Evolutionary conservation across 345 rosid genomes (phyloP).

Genomic region (Bretschneidera sinensis): DNA sequence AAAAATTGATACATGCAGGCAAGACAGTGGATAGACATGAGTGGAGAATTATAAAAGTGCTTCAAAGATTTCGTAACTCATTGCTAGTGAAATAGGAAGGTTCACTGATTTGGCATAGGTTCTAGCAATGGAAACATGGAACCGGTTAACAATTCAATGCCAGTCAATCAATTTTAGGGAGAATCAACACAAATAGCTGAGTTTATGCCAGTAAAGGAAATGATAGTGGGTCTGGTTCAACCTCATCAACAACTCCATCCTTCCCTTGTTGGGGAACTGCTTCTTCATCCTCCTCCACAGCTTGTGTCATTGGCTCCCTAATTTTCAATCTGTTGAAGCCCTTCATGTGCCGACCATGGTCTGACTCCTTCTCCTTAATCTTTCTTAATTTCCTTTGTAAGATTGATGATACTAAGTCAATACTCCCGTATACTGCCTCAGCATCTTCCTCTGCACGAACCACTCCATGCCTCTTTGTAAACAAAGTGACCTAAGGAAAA

Average conservation of each 20-base stretch:
- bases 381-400: constrained; percentile 83
- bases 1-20: too few species aligned
- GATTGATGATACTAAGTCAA: constrained; percentile 77
- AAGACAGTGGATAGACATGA: too few species aligned
- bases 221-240: too few species aligned
- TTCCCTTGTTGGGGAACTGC: constrained; percentile 31
- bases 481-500: constrained; percentile 64
- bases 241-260: constrained; percentile 55
- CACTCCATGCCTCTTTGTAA: constrained; percentile 89
- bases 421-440: constrained; percentile 68
- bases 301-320: constrained; percentile 46
- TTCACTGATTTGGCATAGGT: too few species aligned
- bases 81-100: too few species aligned
- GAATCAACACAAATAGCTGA: too few species aligned
- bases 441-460: constrained; percentile 91
- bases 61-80: too few species aligned
- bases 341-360: constrained; percentile 91
- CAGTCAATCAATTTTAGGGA: too few species aligned
- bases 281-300: constrained; percentile 28
- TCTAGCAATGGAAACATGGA: too few species aligned
- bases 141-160: too few species aligned
- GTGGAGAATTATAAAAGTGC: too few species aligned
- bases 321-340: constrained; percentile 59
- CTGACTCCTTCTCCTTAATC: constrained; percentile 94
- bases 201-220: neutral